phyloP scores from a whole-genome alignment of 441 rosid species.

The Corymbia calophylla region DNA sequence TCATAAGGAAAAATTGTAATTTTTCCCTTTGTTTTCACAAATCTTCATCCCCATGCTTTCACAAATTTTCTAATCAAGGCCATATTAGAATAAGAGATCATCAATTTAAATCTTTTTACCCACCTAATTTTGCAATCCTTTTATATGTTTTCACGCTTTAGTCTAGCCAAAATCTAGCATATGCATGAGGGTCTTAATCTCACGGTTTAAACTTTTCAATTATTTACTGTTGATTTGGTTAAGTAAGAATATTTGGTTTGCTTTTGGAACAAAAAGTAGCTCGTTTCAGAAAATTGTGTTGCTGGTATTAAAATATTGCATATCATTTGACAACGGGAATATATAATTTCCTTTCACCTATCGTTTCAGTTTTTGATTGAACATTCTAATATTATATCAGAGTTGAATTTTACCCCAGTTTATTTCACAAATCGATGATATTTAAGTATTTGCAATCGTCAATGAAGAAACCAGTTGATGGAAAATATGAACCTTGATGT shows the following conservation, averaged over 20 bases:
- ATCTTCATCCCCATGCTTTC: neutral
- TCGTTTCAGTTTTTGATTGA: neutral
- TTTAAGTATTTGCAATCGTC: neutral
- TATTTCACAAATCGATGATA: neutral
- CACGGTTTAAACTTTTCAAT: neutral
- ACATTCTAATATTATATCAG: neutral
- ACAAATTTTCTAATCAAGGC: neutral
- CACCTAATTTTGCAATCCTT: neutral
- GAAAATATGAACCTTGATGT: neutral
- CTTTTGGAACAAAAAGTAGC: neutral
- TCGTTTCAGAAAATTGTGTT: neutral
- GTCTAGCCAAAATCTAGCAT: neutral
- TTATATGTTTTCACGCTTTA: neutral
- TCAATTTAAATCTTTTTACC: neutral
- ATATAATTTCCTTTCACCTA: neutral
- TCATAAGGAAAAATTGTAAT: neutral
- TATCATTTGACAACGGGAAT: neutral
- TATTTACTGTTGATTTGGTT: neutral
- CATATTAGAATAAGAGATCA: neutral
- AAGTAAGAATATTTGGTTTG: neutral
- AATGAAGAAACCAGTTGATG: neutral
- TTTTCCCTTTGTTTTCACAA: neutral
- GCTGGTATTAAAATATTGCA: neutral
- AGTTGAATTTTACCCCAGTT: rapidly evolving
- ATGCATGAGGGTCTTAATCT: neutral